Evolutionary conservation across 257 asterid genomes (phyloP).

Genomic region (Cinchona pubescens): DNA sequence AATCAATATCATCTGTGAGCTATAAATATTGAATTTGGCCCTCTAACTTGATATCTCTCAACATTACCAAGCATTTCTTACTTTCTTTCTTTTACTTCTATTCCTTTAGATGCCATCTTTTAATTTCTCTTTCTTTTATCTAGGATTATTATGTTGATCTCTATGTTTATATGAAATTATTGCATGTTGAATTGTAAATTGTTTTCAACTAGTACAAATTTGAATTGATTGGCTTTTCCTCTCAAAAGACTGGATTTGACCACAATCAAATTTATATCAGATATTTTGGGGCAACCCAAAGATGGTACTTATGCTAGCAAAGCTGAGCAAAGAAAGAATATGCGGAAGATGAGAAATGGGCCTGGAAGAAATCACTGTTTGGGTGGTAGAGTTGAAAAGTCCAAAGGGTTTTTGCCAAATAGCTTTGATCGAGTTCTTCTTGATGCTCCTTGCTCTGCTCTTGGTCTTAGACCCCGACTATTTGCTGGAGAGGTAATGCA

Average conservation of each 20-base stretch:
- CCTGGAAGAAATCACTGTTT: conserved; percentile 64
- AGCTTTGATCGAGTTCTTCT: conserved; percentile 96
- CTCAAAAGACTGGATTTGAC: background rate
- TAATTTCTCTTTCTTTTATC: background rate
- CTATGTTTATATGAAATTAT: background rate
- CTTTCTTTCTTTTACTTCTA: background rate
- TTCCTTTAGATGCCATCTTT: background rate
- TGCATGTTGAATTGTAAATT: background rate
- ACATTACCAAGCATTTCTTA: background rate
- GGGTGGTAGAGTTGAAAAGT: conserved; percentile 79
- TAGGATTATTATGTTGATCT: background rate
- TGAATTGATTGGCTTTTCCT: background rate
- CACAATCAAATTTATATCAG: conserved; percentile 22
- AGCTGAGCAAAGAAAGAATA: conserved; percentile 55
- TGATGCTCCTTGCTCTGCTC: conserved; percentile 99
- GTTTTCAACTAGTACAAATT: background rate
- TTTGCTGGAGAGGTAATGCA: conserved; percentile 80
- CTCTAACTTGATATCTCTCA: background rate
- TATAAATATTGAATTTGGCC: background rate
- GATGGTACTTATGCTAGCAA: conserved; percentile 43
- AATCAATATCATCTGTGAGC: background rate
- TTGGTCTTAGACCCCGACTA: conserved; percentile 91
- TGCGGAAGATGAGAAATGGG: conserved; percentile 65
- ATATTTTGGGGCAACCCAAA: conserved; percentile 33
- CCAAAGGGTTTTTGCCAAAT: conserved; percentile 75